Conservation (phyloP, 1,284 basidiomycete genomes). For the Prillingera fragicola region DNA sequence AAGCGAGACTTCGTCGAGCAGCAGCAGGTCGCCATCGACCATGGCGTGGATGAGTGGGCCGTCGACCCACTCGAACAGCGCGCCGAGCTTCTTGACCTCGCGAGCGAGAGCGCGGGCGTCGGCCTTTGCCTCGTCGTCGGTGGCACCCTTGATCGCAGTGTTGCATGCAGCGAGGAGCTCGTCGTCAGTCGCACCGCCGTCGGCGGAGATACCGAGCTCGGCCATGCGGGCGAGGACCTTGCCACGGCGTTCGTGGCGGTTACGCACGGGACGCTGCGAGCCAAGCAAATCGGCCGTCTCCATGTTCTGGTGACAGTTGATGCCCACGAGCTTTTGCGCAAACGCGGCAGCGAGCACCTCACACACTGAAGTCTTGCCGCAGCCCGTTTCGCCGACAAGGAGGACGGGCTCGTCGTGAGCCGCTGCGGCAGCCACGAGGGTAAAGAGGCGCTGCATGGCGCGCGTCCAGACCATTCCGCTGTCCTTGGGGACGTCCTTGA, state of each 20-base stretch:
- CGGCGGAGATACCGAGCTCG: slow-evolving; percentile 30
- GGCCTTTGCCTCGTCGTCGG: slow-evolving; percentile 15
- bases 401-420: slow-evolving; percentile 91
- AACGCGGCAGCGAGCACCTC: slow-evolving; percentile 75
- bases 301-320: slow-evolving; percentile 99
- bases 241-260: slow-evolving; percentile 55
- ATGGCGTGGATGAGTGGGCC: slow-evolving; percentile 92
- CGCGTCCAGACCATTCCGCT: slow-evolving; percentile 75
- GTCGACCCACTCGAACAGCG: slow-evolving; percentile 94
- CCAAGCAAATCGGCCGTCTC: slow-evolving; percentile 97
- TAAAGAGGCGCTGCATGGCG: slow-evolving; percentile 86
- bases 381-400: slow-evolving; percentile 96
- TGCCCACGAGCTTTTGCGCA: slow-evolving; percentile 60
- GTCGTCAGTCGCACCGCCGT: slow-evolving; percentile 22
- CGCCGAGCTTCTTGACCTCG: slow-evolving; percentile 52
- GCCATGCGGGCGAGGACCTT: slow-evolving; percentile 36
- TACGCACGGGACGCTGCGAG: slow-evolving; percentile 86
- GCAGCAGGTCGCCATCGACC: slow-evolving; percentile 74
- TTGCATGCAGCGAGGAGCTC: slow-evolving; percentile 22
- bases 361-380: slow-evolving; percentile 96
- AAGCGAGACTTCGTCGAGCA: slow-evolving; percentile 95
- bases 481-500: slow-evolving; percentile 22
- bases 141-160: neutral
- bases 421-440: slow-evolving; percentile 74
- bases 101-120: slow-evolving; percentile 12